These are phyloP conservation scores for Crepidotus sp. DNA, from an alignment of 1,284 basidiomycete genomes.

Conservation along the genomic window DNA sequence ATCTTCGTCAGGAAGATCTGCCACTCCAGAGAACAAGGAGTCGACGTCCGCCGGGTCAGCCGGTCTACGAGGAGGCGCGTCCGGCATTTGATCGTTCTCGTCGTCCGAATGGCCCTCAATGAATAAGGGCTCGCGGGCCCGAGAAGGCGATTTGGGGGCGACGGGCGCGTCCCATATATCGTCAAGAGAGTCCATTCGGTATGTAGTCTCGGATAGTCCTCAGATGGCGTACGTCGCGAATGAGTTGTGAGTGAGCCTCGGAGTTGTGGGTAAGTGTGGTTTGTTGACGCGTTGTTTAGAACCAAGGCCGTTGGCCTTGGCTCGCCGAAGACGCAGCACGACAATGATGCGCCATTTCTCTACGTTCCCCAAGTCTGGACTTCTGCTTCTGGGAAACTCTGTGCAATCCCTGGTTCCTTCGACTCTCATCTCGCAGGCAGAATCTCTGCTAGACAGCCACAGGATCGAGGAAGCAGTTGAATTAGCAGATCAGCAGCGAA, in stretches of 20 bases:
- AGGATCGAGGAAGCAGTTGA: constrained; percentile 55
- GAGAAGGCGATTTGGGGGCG: constrained; percentile 21
- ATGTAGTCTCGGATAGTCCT: too few relatives aligned
- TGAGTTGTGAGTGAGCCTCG: too few relatives aligned
- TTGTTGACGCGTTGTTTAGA: constrained; percentile 15
- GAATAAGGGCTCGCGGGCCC: constrained; percentile 32
- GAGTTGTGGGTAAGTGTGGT: too few relatives aligned
- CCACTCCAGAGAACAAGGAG: constrained; percentile 51
- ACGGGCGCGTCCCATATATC: constrained; percentile 41
- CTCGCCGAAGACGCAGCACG: background rate
- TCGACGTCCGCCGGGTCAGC: constrained; percentile 42
- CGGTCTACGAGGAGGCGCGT: constrained; percentile 16
- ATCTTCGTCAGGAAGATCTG: constrained; percentile 19
- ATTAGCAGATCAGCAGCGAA: constrained; percentile 52
- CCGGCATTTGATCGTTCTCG: constrained; percentile 27
- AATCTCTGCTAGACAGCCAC: constrained; percentile 58
- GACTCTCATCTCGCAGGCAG: constrained; percentile 65
- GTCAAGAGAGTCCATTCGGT: constrained; percentile 22
- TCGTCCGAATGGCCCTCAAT: constrained; percentile 46
- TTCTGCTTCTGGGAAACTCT: constrained; percentile 59
- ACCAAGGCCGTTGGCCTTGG: background rate
- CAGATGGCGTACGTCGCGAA: too few relatives aligned
- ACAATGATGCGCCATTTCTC: constrained; percentile 16
- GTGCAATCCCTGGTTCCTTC: constrained; percentile 64
- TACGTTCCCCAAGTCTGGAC: constrained; percentile 50